Conservation (phyloP, 108 stramenopile species). For the Skeletonema costatum region DNA sequence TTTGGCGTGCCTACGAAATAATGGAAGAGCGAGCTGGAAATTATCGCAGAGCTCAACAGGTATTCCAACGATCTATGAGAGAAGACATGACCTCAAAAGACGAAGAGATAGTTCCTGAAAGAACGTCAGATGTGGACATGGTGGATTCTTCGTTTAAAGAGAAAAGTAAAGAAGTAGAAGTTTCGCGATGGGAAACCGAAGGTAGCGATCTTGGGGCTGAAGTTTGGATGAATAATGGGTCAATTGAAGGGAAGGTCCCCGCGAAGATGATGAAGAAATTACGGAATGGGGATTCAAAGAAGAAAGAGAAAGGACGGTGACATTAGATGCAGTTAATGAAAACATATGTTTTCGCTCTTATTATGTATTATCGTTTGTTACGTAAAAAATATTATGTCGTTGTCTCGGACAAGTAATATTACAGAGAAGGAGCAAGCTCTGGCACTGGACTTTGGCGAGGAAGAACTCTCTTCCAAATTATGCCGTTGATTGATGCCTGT, state of each 20-base stretch:
- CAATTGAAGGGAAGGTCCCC: slow-evolving; percentile 57
- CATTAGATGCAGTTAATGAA: not conserved
- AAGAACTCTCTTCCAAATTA: not conserved
- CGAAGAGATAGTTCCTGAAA: slow-evolving; percentile 13
- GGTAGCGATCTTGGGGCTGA: slow-evolving; percentile 52
- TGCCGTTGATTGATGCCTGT: not conserved
- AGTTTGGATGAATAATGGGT: slow-evolving; percentile 84
- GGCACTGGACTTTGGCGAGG: not conserved
- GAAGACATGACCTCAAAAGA: slow-evolving; percentile 55
- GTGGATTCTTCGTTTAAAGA: not conserved
- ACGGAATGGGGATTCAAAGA: not conserved
- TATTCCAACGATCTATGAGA: slow-evolving; percentile 77
- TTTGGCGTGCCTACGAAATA: slow-evolving; percentile 83
- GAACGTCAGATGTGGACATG: not conserved
- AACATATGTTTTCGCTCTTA: not conserved
- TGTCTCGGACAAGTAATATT: not conserved
- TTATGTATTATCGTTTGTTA: not conserved
- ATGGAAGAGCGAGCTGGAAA: slow-evolving; percentile 81
- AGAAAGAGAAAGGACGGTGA: not conserved
- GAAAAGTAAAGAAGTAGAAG: slow-evolving; percentile 58
- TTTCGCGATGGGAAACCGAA: slow-evolving; percentile 62
- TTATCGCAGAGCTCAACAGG: slow-evolving; percentile 56
- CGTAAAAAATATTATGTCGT: too few species aligned
- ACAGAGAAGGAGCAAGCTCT: not conserved
- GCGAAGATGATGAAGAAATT: slow-evolving; percentile 4